Conservation (phyloP, 805 yeast genomes). For the Barnettozyma siamensis region DNA sequence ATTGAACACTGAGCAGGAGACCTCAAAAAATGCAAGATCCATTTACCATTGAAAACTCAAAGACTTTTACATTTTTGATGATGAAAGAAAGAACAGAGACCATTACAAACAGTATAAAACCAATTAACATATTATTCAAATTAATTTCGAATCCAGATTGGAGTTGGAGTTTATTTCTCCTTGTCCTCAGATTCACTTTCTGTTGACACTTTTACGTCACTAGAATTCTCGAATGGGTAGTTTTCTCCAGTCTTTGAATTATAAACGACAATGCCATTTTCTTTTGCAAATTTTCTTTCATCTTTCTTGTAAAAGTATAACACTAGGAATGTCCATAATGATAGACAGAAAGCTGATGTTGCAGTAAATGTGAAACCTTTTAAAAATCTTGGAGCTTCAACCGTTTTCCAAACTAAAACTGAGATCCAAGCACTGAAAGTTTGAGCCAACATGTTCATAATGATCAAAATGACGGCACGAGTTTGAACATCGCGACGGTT, state of each 20-base stretch:
- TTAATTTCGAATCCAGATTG: no score
- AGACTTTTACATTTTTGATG: no score
- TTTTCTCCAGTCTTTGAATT: slow-evolving; percentile 1
- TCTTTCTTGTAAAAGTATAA: slow-evolving; percentile 34
- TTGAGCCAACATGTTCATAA: slow-evolving; percentile 49
- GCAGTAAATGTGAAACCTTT: slow-evolving; percentile 42
- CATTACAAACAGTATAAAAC: no score
- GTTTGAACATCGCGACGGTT: slow-evolving; percentile 48
- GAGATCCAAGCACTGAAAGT: slow-evolving; percentile 50
- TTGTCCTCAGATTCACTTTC: not conserved
- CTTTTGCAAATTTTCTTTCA: slow-evolving; percentile 30
- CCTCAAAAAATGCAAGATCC: no score
- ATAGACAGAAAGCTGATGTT: slow-evolving; percentile 16
- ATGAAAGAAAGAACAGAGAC: no score
- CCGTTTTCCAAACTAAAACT: slow-evolving; percentile 29
- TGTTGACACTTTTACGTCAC: not conserved
- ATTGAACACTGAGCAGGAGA: no score
- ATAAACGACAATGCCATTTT: slow-evolving; percentile 29
- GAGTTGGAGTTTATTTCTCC: no score
- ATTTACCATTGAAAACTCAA: no score
- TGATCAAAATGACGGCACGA: slow-evolving; percentile 44
- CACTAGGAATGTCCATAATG: slow-evolving; percentile 25
- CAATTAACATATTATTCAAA: no score
- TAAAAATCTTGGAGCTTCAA: slow-evolving; percentile 49
- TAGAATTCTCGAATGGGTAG: not conserved